These are phyloP conservation scores for Blastocystis hominis DNA, from an alignment of 352 stramenopile genomes.

Conservation along the genomic window DNA sequence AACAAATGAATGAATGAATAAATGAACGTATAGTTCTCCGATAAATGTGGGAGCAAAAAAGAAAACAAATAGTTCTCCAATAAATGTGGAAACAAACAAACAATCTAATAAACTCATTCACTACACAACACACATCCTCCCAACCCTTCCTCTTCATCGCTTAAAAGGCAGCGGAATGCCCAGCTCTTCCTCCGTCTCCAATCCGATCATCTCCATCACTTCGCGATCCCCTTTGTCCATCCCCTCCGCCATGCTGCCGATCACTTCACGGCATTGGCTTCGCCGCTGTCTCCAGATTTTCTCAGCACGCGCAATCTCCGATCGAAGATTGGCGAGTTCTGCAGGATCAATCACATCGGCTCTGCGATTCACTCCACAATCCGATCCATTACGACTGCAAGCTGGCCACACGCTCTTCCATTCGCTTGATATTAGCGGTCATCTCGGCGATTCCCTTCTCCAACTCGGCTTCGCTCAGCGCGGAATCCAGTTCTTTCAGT, in stretches of 20 bases:
- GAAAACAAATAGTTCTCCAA: background rate
- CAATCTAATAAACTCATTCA: background rate
- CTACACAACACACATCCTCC: background rate
- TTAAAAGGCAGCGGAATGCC: constrained; percentile 44
- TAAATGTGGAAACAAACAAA: background rate
- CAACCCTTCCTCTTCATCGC: no score
- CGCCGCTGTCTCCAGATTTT: constrained; percentile 50
- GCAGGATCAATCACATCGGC: constrained; percentile 38
- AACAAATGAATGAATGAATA: no score
- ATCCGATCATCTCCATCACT: constrained; percentile 6
- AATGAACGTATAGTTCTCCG: background rate
- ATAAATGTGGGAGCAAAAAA: background rate
- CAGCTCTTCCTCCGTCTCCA: constrained; percentile 51
- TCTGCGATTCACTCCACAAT: background rate
- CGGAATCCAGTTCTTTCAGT: constrained; percentile 39
- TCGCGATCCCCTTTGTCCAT: constrained; percentile 32
- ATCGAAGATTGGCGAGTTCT: background rate
- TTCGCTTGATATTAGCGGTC: constrained; percentile 3
- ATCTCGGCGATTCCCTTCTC: constrained; percentile 20
- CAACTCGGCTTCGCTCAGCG: constrained; percentile 16
- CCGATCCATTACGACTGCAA: background rate
- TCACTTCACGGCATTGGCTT: constrained; percentile 21
- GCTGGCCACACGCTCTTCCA: background rate
- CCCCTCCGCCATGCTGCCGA: constrained; percentile 13
- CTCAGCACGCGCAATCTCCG: background rate